Conservation (phyloP, 495 filamentous ascomycete species). For the Tetracladium marchalianum region DNA sequence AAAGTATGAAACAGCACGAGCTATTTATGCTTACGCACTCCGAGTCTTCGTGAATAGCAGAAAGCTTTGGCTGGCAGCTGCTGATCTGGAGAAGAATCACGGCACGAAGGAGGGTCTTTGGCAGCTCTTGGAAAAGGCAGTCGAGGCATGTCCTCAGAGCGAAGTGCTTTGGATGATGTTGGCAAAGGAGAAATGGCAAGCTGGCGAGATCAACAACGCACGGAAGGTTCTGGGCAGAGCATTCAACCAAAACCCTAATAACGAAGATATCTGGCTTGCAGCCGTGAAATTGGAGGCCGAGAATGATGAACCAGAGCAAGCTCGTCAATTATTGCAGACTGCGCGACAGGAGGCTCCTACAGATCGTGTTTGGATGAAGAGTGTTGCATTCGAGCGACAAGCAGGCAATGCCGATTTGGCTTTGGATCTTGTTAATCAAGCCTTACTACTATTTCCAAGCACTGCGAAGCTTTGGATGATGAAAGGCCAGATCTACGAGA, state of each 20-base stretch:
- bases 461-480: constrained; percentile 94
- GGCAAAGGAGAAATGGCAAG: constrained; percentile 85
- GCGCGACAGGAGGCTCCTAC: constrained; percentile 83
- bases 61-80: constrained; percentile 78
- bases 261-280: constrained; percentile 94
- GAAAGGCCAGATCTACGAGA: constrained; percentile 95
- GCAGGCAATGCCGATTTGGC: constrained; percentile 68
- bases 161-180: constrained; percentile 95
- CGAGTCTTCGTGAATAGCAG: constrained; percentile 78
- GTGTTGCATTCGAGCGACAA: constrained; percentile 82
- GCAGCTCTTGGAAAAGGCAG: constrained; percentile 82
- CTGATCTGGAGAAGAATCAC: constrained; percentile 84
- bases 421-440: constrained; percentile 78
- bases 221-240: constrained; percentile 72
- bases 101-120: constrained; percentile 75
- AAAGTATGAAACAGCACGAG: constrained; percentile 79
- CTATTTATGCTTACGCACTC: constrained; percentile 85
- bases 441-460: constrained; percentile 76
- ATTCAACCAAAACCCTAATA: constrained; percentile 87
- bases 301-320: constrained; percentile 67
- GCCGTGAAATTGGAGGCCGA: constrained; percentile 94
- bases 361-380: constrained; percentile 94
- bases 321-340: constrained; percentile 65
- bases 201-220: constrained; percentile 76
- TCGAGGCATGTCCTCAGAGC: constrained; percentile 80